These are phyloP conservation scores for Homolaphlyctis polyrhiza DNA, from an alignment of 371 early-diverging fungal genomes.

Conservation along the genomic window DNA sequence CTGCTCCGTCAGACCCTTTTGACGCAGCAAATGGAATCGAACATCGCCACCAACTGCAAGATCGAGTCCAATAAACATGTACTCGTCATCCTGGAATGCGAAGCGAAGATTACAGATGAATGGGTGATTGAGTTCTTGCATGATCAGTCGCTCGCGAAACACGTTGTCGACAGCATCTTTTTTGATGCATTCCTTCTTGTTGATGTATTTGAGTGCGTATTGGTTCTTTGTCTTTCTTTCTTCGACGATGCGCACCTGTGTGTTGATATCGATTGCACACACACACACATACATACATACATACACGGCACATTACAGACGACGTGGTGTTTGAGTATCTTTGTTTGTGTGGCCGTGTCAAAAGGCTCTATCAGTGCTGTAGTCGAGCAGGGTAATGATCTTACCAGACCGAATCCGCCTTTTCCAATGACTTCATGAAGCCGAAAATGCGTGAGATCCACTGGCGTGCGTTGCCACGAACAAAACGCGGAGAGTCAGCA, in stretches of 20 bases:
- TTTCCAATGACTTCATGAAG: conserved; percentile 14
- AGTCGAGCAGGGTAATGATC: too few species aligned
- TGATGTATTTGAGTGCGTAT: conserved; percentile 54
- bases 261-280: not conserved
- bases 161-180: conserved; percentile 47
- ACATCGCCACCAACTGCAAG: conserved; percentile 51
- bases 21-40: conserved; percentile 34
- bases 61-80: conserved; percentile 49
- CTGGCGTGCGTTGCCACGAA: not conserved
- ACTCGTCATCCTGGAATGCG: conserved; percentile 54
- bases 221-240: conserved; percentile 28
- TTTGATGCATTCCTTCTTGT: conserved; percentile 46
- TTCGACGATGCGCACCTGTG: conserved; percentile 42
- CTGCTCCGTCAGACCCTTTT: conserved; percentile 61
- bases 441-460: conserved; percentile 12
- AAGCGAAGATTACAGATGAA: conserved; percentile 52
- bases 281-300: too few species aligned
- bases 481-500: too few species aligned
- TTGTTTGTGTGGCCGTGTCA: not conserved
- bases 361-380: too few species aligned
- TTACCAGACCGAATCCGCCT: conserved; percentile 17
- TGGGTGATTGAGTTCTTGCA: conserved; percentile 44
- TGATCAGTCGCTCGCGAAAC: conserved; percentile 44
- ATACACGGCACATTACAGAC: not conserved
- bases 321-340: not conserved